Conservation (phyloP, 345 rosid genomes). For the Heritiera fomes region DNA sequence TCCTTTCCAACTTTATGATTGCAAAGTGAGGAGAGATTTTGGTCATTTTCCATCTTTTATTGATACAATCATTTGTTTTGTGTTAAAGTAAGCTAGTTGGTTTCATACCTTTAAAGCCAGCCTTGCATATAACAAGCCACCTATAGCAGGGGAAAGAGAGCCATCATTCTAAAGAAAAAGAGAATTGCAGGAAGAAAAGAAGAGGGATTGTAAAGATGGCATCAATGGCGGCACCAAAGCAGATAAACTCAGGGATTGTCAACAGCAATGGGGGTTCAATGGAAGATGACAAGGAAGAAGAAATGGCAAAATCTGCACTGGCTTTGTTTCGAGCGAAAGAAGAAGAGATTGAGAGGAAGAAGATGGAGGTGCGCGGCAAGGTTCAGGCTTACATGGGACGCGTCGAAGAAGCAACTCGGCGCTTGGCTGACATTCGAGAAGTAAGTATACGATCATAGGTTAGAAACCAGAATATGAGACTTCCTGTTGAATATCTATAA, state of each 20-base stretch:
- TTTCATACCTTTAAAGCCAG: constrained; percentile 39
- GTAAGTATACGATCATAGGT: constrained; percentile 44
- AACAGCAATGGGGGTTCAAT: constrained; percentile 41
- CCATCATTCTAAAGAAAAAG: constrained; percentile 32
- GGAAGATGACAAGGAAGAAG: constrained; percentile 67
- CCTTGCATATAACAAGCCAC: constrained; percentile 28
- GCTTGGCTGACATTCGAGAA: constrained; percentile 78
- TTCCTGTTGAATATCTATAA: not conserved
- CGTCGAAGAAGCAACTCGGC: constrained; percentile 72
- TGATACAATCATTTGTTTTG: constrained; percentile 19
- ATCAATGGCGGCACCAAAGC: constrained; percentile 54
- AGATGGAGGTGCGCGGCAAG: constrained; percentile 66
- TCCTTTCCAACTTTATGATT: constrained; percentile 33
- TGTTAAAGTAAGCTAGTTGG: constrained; percentile 34
- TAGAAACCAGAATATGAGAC: not conserved
- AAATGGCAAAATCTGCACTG: constrained; percentile 70
- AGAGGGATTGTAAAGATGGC: not conserved
- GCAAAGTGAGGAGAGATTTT: constrained; percentile 27
- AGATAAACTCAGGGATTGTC: constrained; percentile 42
- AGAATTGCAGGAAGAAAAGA: constrained; percentile 17
- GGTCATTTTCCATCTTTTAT: constrained; percentile 28
- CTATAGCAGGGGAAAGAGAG: constrained; percentile 37
- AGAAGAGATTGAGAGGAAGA: constrained; percentile 93
- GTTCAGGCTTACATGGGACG: constrained; percentile 74
- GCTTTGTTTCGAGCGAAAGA: constrained; percentile 73